Percentiles rank a stretch among this genome's conserved stretches.
Evolutionary conservation across 2,329 filamentous ascomycete genomes (phyloP).

Genomic region (Rutstroemia sp.): DNA sequence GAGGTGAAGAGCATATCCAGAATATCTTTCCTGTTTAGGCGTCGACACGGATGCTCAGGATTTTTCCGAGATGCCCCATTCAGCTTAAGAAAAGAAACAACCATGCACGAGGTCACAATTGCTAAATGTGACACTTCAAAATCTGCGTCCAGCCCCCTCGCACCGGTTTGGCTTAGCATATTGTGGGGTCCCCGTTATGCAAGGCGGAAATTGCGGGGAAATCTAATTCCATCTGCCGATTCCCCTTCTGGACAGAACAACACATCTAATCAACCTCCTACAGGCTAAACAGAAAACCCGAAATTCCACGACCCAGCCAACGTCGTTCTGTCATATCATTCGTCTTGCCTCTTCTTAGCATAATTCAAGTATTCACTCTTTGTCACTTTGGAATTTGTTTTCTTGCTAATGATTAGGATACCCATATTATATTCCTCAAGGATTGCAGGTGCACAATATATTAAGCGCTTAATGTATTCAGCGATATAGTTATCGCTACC

Average conservation of each 20-base stretch:
- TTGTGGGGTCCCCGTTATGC: slow-evolving; percentile 6
- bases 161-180: neutral
- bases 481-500: no score
- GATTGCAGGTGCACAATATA: no score
- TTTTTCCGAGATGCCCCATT: neutral
- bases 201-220: slow-evolving; percentile 13
- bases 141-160: neutral
- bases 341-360: neutral
- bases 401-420: neutral
- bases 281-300: slow-evolving; percentile 11
- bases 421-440: no score
- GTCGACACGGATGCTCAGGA: neutral
- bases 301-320: neutral
- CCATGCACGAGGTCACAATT: neutral
- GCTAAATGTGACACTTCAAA: neutral
- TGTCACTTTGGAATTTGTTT: neutral
- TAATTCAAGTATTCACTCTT: neutral
- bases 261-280: slow-evolving; percentile 9
- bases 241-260: neutral
- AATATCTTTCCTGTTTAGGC: neutral
- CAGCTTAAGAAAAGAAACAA: slow-evolving; percentile 1
- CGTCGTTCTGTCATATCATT: neutral
- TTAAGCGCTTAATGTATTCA: no score
- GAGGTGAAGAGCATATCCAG: neutral
- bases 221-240: slow-evolving; percentile 15